These are phyloP conservation scores for Herpotrichia juniperi DNA, from an alignment of 2,329 filamentous ascomycete species.

Conservation along the genomic window DNA sequence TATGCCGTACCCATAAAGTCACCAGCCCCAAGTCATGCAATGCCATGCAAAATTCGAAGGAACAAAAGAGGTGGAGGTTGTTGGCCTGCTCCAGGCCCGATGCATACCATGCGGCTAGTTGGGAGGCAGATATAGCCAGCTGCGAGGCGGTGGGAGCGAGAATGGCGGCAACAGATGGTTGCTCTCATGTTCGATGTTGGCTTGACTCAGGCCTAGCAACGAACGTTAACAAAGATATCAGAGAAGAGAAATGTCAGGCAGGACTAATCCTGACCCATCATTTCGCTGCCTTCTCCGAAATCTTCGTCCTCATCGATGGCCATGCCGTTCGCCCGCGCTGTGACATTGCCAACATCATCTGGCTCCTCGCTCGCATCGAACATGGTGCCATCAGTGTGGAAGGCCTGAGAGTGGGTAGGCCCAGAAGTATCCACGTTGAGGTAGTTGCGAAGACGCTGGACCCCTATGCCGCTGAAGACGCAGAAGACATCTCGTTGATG, in stretches of 20 bases:
- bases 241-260: not conserved
- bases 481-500: slow-evolving; percentile 96
- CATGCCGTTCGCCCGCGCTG: slow-evolving; percentile 43
- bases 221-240: not conserved
- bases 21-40: no score
- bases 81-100: no score
- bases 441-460: slow-evolving; percentile 76
- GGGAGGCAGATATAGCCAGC: no score
- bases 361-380: slow-evolving; percentile 34
- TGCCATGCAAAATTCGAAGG: no score
- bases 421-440: slow-evolving; percentile 63
- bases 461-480: slow-evolving; percentile 90
- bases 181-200: no score
- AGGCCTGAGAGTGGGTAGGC: slow-evolving; percentile 29
- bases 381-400: slow-evolving; percentile 31
- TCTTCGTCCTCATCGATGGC: slow-evolving; percentile 50
- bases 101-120: no score
- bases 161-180: no score
- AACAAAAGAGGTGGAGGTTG: no score
- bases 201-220: no score
- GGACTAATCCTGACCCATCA: slow-evolving; percentile 41
- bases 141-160: no score
- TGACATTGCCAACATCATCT: slow-evolving; percentile 43
- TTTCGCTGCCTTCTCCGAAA: slow-evolving; percentile 54
- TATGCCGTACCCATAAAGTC: no score